These are phyloP conservation scores for Phoma sp. DNA, from an alignment of 2,329 filamentous ascomycete genomes.

Conservation along the genomic window DNA sequence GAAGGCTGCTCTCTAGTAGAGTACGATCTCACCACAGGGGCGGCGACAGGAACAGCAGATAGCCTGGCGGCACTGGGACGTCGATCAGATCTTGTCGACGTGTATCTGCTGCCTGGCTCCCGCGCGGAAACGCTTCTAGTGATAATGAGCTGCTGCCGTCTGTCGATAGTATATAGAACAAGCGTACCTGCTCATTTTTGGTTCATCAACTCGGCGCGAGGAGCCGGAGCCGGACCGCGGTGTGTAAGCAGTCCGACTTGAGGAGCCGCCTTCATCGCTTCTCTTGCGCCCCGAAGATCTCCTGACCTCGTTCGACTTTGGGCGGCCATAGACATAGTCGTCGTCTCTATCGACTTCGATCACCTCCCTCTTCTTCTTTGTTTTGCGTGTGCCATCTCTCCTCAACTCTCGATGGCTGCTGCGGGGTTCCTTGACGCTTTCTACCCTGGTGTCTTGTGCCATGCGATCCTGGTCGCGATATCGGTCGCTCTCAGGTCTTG, in stretches of 20 bases:
- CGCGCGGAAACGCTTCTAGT: slow-evolving; percentile 40
- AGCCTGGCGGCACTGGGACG: slow-evolving; percentile 40
- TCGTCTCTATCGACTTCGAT: slow-evolving; percentile 35
- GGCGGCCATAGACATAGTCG: slow-evolving; percentile 42
- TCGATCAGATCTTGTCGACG: slow-evolving; percentile 38
- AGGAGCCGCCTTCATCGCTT: slow-evolving; percentile 45
- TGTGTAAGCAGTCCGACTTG: slow-evolving; percentile 43
- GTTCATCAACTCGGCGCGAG: slow-evolving; percentile 36
- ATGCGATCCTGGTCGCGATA: slow-evolving; percentile 41
- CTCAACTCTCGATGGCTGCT: slow-evolving; percentile 38
- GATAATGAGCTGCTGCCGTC: slow-evolving; percentile 22
- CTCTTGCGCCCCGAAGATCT: slow-evolving; percentile 36
- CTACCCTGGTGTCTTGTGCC: slow-evolving; percentile 36
- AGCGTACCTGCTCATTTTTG: slow-evolving; percentile 39
- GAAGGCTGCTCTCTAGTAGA: slow-evolving; percentile 34
- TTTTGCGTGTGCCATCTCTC: slow-evolving; percentile 36
- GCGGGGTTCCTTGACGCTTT: slow-evolving; percentile 38
- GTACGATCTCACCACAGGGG: slow-evolving; percentile 35
- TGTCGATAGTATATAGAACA: background rate
- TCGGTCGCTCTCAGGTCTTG: slow-evolving; percentile 39
- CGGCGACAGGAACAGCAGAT: slow-evolving; percentile 26
- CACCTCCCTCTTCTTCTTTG: slow-evolving; percentile 35
- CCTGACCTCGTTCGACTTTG: slow-evolving; percentile 34
- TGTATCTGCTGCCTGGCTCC: slow-evolving; percentile 37
- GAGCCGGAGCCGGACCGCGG: slow-evolving; percentile 42